phyloP scores from a whole-genome alignment of 2,329 filamentous ascomycete genomes.

The Aureobasidium sp. region DNA sequence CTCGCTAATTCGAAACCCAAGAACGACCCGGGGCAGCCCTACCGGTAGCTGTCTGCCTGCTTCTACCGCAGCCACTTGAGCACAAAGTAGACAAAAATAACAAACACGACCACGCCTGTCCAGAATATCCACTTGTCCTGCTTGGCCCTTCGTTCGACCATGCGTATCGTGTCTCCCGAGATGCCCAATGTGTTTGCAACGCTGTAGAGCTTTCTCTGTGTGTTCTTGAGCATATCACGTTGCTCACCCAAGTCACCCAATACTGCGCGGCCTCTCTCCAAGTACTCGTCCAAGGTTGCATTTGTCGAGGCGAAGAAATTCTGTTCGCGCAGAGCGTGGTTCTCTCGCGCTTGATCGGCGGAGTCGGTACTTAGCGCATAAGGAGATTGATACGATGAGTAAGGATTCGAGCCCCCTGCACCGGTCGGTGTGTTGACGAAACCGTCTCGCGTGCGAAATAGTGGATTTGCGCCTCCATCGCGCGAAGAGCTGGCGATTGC shows the following conservation, averaged over 20 bases:
- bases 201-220: constrained; percentile 82
- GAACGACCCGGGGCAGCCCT: background rate
- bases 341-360: constrained; percentile 49
- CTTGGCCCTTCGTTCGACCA: constrained; percentile 84
- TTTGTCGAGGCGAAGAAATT: constrained; percentile 79
- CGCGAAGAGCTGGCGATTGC: constrained; percentile 28
- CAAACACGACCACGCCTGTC: constrained; percentile 77
- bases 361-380: constrained; percentile 26
- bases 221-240: constrained; percentile 89
- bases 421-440: constrained; percentile 20
- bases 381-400: constrained; percentile 31
- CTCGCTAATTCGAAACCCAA: background rate
- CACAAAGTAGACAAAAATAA: constrained; percentile 86
- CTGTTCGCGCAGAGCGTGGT: constrained; percentile 81
- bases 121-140: constrained; percentile 99
- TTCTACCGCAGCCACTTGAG: constrained; percentile 70
- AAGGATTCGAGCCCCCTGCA: constrained; percentile 33
- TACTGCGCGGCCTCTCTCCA: constrained; percentile 84
- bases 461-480: constrained; percentile 27
- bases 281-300: constrained; percentile 83
- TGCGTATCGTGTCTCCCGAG: constrained; percentile 91
- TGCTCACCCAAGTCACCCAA: constrained; percentile 83
- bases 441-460: constrained; percentile 30
- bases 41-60: background rate
- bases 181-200: constrained; percentile 91